Base-by-base conservation (phyloP, 2,329 filamentous ascomycete genomes). In the Venturiaceae sp. region DNA sequence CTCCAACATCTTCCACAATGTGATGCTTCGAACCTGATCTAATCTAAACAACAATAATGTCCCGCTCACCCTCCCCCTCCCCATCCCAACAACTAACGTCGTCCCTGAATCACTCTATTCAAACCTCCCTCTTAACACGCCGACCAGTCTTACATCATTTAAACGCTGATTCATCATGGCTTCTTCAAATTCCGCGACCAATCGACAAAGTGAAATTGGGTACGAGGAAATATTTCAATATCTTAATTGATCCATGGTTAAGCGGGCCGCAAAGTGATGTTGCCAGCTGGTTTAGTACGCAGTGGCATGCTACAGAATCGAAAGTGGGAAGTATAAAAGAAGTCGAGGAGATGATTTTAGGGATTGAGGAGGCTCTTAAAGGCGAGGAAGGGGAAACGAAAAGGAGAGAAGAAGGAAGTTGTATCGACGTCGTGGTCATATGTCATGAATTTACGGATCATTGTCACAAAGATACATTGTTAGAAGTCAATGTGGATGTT, bases 391-490 rank as follows among this genome's bases (percentile, higher is more conserved):
- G 58, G n/a, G 63, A 66, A 58, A 66, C 65, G 14, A 85, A 64
- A 67, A 66, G 57, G 61, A 1, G 58, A 61, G 58, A 61, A 58
- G n/a, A 63, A 66, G 58, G 66, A 64, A 53, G 71, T 13, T 73
- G 75, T 47, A 78, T 87, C 32, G 84, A 87, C 66, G 79, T 72
- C 2, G 81, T 87, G 2, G 75, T 76, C 30, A 74, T 87, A 33
- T 82, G 77, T 16, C 84, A 87, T 65, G 84, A 87, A 66, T 87
- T 87, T 63, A 86, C 84, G 1, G 84, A 87, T 65, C 85, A 86
- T 66, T 86, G 83, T 68, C 83, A 87, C 64, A 75, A 79, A 60
- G 75, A 79, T 2, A 87, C 84, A 14, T 71, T 87, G 28, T 67
- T 78, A 46, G 77, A 85, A 63, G 68, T 87, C 3, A 72, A 80